phyloP scores from a whole-genome alignment of 805 yeast genomes.

The Saccharomyces jurei region DNA sequence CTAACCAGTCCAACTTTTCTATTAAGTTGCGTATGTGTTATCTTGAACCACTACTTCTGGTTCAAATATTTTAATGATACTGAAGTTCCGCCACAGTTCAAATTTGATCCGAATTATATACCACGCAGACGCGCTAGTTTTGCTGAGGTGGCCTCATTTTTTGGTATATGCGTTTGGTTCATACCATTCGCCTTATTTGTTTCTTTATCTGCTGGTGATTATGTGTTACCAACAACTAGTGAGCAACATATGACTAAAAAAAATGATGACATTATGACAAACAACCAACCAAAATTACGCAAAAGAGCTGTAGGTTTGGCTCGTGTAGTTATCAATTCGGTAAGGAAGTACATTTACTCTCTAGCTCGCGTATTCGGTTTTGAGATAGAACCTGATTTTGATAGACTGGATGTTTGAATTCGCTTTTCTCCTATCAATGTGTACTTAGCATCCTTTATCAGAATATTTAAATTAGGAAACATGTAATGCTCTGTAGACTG shows the following conservation, averaged over 20 bases:
- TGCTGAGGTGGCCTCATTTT: conserved; percentile 88
- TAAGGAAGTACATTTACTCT: conserved; percentile 39
- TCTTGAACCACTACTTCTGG: conserved; percentile 83
- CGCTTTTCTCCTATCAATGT: background rate
- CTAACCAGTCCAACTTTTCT: conserved; percentile 66
- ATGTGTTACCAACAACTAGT: conserved; percentile 56
- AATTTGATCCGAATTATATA: conserved; percentile 49
- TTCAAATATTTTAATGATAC: conserved; percentile 71
- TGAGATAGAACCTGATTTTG: conserved; percentile 51
- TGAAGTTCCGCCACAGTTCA: conserved; percentile 54
- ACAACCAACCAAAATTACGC: conserved; percentile 21
- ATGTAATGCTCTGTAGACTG: background rate
- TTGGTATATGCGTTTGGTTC: conserved; percentile 89
- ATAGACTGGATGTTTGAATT: conserved; percentile 26
- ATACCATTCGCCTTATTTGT: conserved; percentile 89
- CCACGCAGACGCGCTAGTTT: conserved; percentile 72
- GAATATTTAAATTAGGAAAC: background rate
- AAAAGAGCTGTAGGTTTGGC: conserved; percentile 57
- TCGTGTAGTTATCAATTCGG: conserved; percentile 50
- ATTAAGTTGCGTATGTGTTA: conserved; percentile 60
- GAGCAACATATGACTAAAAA: conserved; percentile 24
- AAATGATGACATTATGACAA: conserved; percentile 12
- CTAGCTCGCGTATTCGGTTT: conserved; percentile 53
- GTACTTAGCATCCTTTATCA: background rate
- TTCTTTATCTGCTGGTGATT: conserved; percentile 85